Conservation (phyloP, 257 asterid species). For the Solanum appendiculatum region DNA sequence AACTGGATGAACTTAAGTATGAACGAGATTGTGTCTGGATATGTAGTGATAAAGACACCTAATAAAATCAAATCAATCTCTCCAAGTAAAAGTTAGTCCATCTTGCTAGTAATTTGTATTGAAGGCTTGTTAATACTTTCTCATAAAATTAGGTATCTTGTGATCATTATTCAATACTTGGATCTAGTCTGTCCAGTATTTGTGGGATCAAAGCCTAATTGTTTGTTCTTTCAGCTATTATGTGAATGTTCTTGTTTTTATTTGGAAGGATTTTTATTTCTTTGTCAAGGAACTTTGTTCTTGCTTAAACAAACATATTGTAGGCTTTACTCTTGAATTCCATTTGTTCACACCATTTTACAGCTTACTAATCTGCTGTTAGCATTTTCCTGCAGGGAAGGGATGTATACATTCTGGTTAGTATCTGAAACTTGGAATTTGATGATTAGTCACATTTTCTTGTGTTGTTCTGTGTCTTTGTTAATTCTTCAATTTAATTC, state of each 20-base stretch:
- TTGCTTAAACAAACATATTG: neutral
- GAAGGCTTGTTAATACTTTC: neutral
- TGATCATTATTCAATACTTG: neutral
- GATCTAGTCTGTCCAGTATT: neutral
- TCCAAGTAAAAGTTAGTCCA: neutral
- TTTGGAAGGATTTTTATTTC: neutral
- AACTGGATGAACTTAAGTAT: neutral
- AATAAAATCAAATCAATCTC: neutral
- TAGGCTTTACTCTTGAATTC: neutral
- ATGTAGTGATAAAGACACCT: neutral
- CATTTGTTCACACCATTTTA: conserved; percentile 1
- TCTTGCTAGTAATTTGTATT: neutral
- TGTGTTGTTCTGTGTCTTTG: neutral
- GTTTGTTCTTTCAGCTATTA: neutral
- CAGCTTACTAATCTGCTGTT: conserved; percentile 3
- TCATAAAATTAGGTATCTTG: neutral
- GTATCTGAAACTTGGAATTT: conserved; percentile 12
- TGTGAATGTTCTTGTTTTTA: neutral
- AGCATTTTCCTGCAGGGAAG: conserved; percentile 67
- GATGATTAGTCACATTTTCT: neutral
- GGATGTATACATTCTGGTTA: conserved; percentile 89
- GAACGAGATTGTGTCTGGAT: neutral
- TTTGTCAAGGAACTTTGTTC: neutral
- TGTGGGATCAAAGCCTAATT: neutral
- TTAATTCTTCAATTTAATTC: neutral